phyloP scores from a whole-genome alignment of 1,284 basidiomycete genomes.

The Ceratobasidium sp. region DNA sequence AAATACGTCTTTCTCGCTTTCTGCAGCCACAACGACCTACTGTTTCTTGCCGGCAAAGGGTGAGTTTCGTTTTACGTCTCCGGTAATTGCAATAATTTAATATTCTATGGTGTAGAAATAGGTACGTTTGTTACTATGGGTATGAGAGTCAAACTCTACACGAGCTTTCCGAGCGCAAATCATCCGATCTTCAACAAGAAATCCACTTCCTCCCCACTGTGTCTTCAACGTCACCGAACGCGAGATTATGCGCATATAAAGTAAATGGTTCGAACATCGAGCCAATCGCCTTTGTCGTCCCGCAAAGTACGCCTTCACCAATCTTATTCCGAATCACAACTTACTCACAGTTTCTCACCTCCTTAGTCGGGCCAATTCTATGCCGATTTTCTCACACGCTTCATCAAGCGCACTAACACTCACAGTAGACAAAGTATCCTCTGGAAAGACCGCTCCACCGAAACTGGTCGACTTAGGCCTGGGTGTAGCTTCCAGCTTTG shows the following conservation, averaged over 20 bases:
- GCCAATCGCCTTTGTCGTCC: constrained; percentile 93
- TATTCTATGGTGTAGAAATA: constrained; percentile 70
- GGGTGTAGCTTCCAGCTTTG: constrained; percentile 56
- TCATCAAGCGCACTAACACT: constrained; percentile 85
- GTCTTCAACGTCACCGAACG: constrained; percentile 90
- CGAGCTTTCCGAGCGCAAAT: constrained; percentile 89
- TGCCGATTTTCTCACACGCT: constrained; percentile 91
- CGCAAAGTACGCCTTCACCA: constrained; percentile 71
- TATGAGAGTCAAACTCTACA: constrained; percentile 89
- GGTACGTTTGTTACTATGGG: constrained; percentile 96
- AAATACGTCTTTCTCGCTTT: constrained; percentile 98
- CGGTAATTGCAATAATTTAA: constrained; percentile 50
- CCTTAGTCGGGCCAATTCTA: constrained; percentile 88
- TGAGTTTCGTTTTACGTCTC: constrained; percentile 54
- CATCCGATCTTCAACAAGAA: constrained; percentile 92
- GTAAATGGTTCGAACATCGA: constrained; percentile 82
- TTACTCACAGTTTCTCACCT: constrained; percentile 1
- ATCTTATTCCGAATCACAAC: background rate
- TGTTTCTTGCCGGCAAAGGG: constrained; percentile 93
- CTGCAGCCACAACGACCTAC: constrained; percentile 92
- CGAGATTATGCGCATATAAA: constrained; percentile 97
- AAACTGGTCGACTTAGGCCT: constrained; percentile 71
- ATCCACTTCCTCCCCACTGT: constrained; percentile 94
- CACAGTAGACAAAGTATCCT: constrained; percentile 87
- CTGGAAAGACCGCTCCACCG: constrained; percentile 79